Base-by-base conservation (phyloP, 2,329 filamentous ascomycete species). In the Sclerotinia sclerotiorum region DNA sequence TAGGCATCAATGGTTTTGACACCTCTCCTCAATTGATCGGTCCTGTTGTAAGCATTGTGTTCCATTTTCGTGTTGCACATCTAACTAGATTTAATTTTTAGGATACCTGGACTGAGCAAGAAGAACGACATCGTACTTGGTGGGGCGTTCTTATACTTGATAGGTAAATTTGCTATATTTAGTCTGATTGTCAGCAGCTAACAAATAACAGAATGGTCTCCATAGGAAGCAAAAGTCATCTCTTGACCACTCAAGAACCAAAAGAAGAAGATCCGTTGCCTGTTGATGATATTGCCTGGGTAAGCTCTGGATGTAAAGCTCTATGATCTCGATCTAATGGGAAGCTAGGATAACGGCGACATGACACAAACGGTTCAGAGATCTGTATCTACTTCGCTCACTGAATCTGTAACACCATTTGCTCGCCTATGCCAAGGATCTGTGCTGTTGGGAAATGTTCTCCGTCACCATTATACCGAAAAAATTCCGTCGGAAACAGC, bases 101-200 rank as follows among this genome's bases (percentile, higher is more conserved):
- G 78, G 76, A 71, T 48, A 82, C 82, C 0, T 84, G 82, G 83
- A 80, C 79, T 2, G 82, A 84, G 63, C 73, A 78, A 55, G 83
- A 85, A 74, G 82, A 84, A 70, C 75, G 82, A 32, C 75, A 79
- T 32, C 73, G 83, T 56, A 79, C 81, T 0, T 84, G 82, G 82
- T 85, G 83, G 83, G 81, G 77, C 44, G 79, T 83, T 15, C 78
- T 83, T 64, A 75, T 84, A 24, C 75, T 83, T 8, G 83, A 85
- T 69, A 78, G 81, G 69, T 80, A 74, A 55, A 70, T 24, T 17
- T 35, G 6, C 19, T 32, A 15, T 46, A 17, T 4, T 5, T 42
- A 32, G 11, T 11, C 1, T 54, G 35, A 35, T 29, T 7, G n/a
- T 39, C 17, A 29, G 52, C 29, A 63, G 51, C 70, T 74, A n/a